Base-by-base conservation (phyloP, 129 eudicot species). In the Saposhnikovia divaricata region DNA sequence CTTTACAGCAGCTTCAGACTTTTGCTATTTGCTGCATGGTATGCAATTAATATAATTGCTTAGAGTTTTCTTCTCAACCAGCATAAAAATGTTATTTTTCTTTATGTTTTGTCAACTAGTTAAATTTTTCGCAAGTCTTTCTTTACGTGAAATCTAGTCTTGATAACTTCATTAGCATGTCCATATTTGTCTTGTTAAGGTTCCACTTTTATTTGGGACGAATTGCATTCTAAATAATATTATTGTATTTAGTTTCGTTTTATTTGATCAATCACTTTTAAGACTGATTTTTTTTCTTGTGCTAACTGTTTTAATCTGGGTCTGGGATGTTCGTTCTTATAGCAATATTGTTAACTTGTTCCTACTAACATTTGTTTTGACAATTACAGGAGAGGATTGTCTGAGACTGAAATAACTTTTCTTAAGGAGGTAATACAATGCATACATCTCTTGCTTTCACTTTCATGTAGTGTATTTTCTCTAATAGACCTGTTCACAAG, bases 351-450 rank as follows among this genome's bases (percentile, higher is more conserved):
- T 74, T 46, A 46, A 27, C 1, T 63, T 37, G 69, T 75, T 71
- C 5, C 68, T 40, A 61, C 46, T 83, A 79, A 88, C 71, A 77
- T n/a, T 47, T 85, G 70, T 40, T 48, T 23, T 66, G 72, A 65
- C 46, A 39, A 69, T 82, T 83, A 84, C 88, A 94, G 98, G 97
- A 88, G 98, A 85, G 98, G 98, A 74, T 90, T 94, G 83, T 94
- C 98, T 51, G 98, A 94, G 85, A 81, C 93, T 65, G 98, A 94
- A 88, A 83, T 94, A 77, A 84, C 87, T 77, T 91, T 88, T 81
- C 96, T 94, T 27, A 89, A 83, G 84, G 93, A 94, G 98, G 98
- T 94, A 88, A 48, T 40, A 80, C 34, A 31, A 39, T 76, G 18
- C 8, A 70, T 38, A 31, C 6, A 37, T 70, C 16, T 28, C 2